Conservation (phyloP, 306 rosid species). For the Neltuma alba region DNA sequence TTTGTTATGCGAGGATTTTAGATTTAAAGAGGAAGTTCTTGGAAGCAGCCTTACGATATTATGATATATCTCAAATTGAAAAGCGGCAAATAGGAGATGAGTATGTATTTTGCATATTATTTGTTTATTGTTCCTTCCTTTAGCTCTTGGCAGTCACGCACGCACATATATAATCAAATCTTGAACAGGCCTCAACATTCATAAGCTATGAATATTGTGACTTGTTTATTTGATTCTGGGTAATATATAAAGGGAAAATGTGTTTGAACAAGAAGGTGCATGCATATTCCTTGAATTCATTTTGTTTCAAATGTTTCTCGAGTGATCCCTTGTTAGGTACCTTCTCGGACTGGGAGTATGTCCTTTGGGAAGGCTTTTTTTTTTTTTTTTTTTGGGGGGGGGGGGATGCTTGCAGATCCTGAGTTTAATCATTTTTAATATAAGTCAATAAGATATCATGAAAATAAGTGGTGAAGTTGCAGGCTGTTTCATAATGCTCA, state of each 20-base stretch:
- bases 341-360: conserved; percentile 5
- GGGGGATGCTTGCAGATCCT: not conserved
- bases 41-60: conserved; percentile 96
- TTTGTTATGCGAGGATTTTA: conserved; percentile 93
- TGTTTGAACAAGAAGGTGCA: not conserved
- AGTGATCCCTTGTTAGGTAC: not conserved
- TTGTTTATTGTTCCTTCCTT: not conserved
- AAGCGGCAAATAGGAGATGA: conserved; percentile 94
- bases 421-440: conserved; percentile 13
- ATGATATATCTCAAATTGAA: conserved; percentile 95
- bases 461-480: not conserved
- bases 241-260: not conserved
- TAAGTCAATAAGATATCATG: not conserved
- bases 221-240: not conserved
- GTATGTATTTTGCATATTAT: conserved; percentile 54
- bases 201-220: not conserved
- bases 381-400: no score
- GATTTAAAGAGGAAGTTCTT: conserved; percentile 96
- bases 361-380: not conserved
- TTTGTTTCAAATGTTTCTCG: not conserved
- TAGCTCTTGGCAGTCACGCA: not conserved
- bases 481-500: not conserved
- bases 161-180: not conserved
- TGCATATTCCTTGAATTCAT: not conserved
- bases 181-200: not conserved